Conservation (phyloP, 805 yeast species). For the Ogataea haglerorum region DNA sequence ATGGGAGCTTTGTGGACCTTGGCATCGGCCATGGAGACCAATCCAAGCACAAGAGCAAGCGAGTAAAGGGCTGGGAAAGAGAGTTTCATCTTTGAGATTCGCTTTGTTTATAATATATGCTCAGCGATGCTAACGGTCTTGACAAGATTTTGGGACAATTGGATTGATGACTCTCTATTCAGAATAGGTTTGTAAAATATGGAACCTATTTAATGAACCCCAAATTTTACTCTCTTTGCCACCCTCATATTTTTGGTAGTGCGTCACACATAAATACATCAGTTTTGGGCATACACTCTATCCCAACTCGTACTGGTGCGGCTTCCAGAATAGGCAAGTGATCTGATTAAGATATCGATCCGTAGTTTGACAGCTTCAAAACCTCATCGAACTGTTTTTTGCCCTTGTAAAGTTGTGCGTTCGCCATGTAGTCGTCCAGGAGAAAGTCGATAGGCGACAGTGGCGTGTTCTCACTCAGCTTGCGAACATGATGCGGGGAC, state of each 20-base stretch:
- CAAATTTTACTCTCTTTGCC: conserved; percentile 10
- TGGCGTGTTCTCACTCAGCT: conserved; percentile 33
- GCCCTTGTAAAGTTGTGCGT: conserved; percentile 2
- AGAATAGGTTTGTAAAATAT: neutral
- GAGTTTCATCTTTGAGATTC: conserved; percentile 22
- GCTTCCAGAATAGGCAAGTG: conserved; percentile 5
- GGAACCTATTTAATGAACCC: conserved; percentile 5
- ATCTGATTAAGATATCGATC: conserved; percentile 4
- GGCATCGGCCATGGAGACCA: conserved; percentile 36
- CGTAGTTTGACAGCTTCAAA: conserved; percentile 8
- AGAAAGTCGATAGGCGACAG: conserved; percentile 37
- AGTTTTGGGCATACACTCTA: neutral
- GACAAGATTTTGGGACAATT: neutral
- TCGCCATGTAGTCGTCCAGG: conserved; percentile 26
- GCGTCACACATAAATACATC: conserved; percentile 1
- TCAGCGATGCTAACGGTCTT: neutral
- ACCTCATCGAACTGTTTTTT: conserved; percentile 4
- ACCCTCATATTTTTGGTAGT: conserved; percentile 4
- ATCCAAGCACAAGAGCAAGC: conserved; percentile 38
- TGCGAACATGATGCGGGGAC: conserved; percentile 31
- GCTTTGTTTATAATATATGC: neutral
- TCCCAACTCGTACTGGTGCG: neutral
- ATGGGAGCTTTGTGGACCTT: conserved; percentile 46
- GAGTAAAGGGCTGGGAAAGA: conserved; percentile 40
- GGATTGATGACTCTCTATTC: conserved; percentile 1